Percentiles rank a stretch among this genome's conserved stretches.
phyloP scores from a whole-genome alignment of 2,329 filamentous ascomycete genomes.

The Phoma herbarum region DNA sequence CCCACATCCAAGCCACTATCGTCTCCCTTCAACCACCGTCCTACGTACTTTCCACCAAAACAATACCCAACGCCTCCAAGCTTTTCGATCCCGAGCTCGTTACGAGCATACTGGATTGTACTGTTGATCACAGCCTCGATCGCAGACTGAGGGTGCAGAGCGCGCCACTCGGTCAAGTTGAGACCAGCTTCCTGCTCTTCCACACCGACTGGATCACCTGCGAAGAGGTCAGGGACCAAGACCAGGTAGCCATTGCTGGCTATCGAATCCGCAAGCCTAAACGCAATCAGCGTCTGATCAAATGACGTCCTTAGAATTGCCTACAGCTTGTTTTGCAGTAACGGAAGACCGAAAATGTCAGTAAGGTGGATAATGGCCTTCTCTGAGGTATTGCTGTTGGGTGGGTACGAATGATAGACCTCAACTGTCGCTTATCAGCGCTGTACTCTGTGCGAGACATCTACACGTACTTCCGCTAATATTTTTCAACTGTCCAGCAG shows the following conservation, averaged over 20 bases:
- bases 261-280: slow-evolving; percentile 46
- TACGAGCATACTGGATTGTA: slow-evolving; percentile 66
- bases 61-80: slow-evolving; percentile 75
- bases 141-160: slow-evolving; percentile 54
- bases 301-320: no score
- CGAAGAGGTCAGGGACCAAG: slow-evolving; percentile 49
- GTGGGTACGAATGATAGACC: slow-evolving; percentile 35
- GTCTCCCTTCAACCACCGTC: slow-evolving; percentile 63
- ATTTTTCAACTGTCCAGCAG: slow-evolving; percentile 33
- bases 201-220: slow-evolving; percentile 38
- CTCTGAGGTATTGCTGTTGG: slow-evolving; percentile 24
- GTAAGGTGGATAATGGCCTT: slow-evolving; percentile 48
- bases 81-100: slow-evolving; percentile 63
- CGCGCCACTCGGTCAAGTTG: slow-evolving; percentile 56
- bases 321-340: slow-evolving; percentile 46
- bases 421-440: slow-evolving; percentile 19
- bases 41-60: slow-evolving; percentile 78
- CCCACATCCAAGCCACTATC: slow-evolving; percentile 67
- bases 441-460: no score
- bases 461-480: slow-evolving; percentile 34
- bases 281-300: background rate
- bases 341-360: slow-evolving; percentile 47
- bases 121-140: slow-evolving; percentile 60
- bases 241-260: slow-evolving; percentile 47
- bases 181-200: slow-evolving; percentile 73